Evolutionary conservation across 2,329 filamentous ascomycete genomes (phyloP), one percentile per base, ranked within the genome.

Genomic region (Neodidymelliopsis sp.): DNA sequence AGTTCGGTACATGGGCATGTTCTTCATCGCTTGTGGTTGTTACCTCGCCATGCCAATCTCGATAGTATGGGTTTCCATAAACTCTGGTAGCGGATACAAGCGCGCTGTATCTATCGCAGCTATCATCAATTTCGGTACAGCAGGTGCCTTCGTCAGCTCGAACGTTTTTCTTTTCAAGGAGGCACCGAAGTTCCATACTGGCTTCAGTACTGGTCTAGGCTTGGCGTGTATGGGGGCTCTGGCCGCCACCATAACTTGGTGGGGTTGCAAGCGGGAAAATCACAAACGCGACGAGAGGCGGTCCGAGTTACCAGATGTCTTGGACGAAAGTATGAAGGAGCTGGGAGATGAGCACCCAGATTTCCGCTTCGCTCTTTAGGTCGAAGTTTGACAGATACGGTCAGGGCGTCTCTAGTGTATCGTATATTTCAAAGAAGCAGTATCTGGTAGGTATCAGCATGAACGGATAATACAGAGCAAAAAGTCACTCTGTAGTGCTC

Each of bases 11-110:
- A 77, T 77, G 65, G 80, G 78, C 18, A 74, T 84, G 23, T 83
- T 79, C 60, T 79, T 84, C 46, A 78, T 80, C 22, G 77, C 79
- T 4, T 64, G 77, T 1, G 82, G 81, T 6, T 80, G 77, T 1
- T 84, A 83, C 63, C 79, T 81, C 0, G 79, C 79, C 7, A 81
- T 82, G 0, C 81, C 81, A 0, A 78, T 81, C 0, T 82, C 81
- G 62, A 63, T 85, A 24, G 78, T 77, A 7, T 84, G 81, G 82
- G 79, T 78, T 0, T 73, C 83, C 18, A 83, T 84, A 59, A 84
- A 77, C 72, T 63, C 55, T 57, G 59, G 57, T 1, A 62, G 56
- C 18, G 65, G 65, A 3, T 72, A 64, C 23, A 63, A 67, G 31
- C 60, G 59, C 6, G 50, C 59, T 1, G 59, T 62, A 6, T 55